Percentiles rank a stretch among this genome's conserved stretches.
Evolutionary conservation across 225 moss, liverwort and hornwort genomes (phyloP).

Genomic region (Polytrichum formosum): DNA sequence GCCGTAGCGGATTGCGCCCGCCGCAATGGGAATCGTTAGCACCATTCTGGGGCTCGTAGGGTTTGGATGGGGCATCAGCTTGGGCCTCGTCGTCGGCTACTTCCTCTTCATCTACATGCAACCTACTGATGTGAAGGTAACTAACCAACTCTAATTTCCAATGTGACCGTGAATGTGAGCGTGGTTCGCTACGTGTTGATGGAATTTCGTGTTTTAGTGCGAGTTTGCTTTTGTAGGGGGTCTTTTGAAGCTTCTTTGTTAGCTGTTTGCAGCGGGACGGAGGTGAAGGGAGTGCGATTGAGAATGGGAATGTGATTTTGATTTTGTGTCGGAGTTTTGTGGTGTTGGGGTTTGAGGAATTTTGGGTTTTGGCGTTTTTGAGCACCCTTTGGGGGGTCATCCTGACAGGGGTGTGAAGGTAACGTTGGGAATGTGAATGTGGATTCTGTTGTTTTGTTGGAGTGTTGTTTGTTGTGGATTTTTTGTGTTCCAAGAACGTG

Average conservation of each 20-base stretch:
- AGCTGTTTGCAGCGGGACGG: too few species aligned
- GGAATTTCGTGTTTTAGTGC: not conserved
- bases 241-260: too few species aligned
- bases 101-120: slow-evolving; percentile 91
- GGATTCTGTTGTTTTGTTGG: not conserved
- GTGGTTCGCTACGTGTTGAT: not conserved
- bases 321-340: not conserved
- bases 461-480: not conserved
- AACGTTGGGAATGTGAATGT: not conserved
- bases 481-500: not conserved
- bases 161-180: too few species aligned
- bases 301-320: not conserved
- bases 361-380: not conserved
- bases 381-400: too few species aligned
- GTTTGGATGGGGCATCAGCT: slow-evolving; percentile 75
- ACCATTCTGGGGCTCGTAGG: slow-evolving; percentile 71
- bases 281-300: not conserved
- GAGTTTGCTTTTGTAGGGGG: too few species aligned
- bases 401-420: too few species aligned
- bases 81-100: slow-evolving; percentile 76
- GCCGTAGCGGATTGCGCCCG: too few species aligned
- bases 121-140: slow-evolving; percentile 76
- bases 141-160: too few species aligned
- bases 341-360: not conserved
- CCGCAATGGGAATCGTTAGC: slow-evolving; percentile 54